phyloP scores from a whole-genome alignment of 768 basidiomycete genomes.

The Leccinum uliginosum region DNA sequence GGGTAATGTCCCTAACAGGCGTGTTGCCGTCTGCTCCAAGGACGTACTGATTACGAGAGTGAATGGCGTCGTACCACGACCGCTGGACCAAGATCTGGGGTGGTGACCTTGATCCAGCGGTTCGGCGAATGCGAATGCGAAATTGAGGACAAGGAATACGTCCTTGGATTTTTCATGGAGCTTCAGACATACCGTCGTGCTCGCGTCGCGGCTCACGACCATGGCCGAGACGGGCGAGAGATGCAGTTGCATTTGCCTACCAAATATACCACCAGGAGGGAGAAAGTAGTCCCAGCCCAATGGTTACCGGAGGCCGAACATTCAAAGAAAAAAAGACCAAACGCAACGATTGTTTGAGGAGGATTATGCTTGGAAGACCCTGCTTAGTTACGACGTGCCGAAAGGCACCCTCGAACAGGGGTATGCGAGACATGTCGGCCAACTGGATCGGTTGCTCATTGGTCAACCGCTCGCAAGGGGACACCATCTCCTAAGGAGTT shows the following conservation, averaged over 20 bases:
- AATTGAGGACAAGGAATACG: conserved; percentile 60
- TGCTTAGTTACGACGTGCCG: conserved; percentile 32
- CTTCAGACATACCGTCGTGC: conserved; percentile 51
- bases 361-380: conserved; percentile 32
- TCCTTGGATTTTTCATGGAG: conserved; percentile 23
- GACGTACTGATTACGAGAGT: conserved; percentile 50
- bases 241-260: conserved; percentile 24
- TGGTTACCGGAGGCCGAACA: neutral
- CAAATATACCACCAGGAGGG: neutral
- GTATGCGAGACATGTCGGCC: conserved; percentile 46
- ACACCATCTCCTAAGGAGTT: conserved; percentile 42
- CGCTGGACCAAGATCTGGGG: neutral
- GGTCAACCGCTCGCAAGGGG: conserved; percentile 50
- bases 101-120: conserved; percentile 34
- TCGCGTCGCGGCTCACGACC: conserved; percentile 58
- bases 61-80: conserved; percentile 31
- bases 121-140: conserved; percentile 45
- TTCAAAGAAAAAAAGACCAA: conserved; percentile 5
- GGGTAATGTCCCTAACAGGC: conserved; percentile 43
- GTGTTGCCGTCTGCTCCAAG: conserved; percentile 39
- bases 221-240: conserved; percentile 27
- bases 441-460: conserved; percentile 42
- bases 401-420: conserved; percentile 43
- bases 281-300: neutral
- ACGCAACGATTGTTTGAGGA: conserved; percentile 31